phyloP scores from a whole-genome alignment of 371 early-diverging fungal genomes.

The Mucor saturninus region DNA sequence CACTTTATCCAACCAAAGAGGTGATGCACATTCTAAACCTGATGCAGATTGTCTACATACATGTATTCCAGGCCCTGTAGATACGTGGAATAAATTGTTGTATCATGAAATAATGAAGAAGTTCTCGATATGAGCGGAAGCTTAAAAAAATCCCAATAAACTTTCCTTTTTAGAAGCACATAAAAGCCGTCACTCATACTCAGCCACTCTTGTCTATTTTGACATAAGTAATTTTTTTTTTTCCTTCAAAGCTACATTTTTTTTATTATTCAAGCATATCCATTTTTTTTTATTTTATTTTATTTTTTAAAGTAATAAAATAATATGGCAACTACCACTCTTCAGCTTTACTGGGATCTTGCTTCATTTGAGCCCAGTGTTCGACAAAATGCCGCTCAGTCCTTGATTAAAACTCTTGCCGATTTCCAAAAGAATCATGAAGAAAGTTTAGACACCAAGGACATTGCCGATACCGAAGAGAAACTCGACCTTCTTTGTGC shows the following conservation, averaged over 20 bases:
- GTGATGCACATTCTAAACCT: constrained; percentile 54
- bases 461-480: constrained; percentile 60
- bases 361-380: constrained; percentile 64
- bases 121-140: too few relatives aligned
- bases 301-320: background rate
- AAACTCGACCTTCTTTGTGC: constrained; percentile 64
- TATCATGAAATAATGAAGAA: constrained; percentile 36
- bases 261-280: background rate
- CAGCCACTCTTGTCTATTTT: background rate
- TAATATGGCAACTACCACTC: constrained; percentile 44
- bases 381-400: constrained; percentile 57
- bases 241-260: background rate
- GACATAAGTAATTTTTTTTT: background rate
- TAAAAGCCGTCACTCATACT: background rate
- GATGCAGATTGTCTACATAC: constrained; percentile 53
- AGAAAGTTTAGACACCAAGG: constrained; percentile 33
- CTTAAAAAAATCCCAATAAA: background rate
- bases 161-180: background rate
- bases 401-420: constrained; percentile 51
- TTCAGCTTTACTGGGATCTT: constrained; percentile 73
- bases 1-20: constrained; percentile 39
- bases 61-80: constrained; percentile 54
- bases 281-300: background rate
- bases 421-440: constrained; percentile 55
- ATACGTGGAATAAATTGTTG: constrained; percentile 51